These are phyloP conservation scores for Penicillium nordicum DNA, from an alignment of 2,329 filamentous ascomycete species.

Conservation along the genomic window DNA sequence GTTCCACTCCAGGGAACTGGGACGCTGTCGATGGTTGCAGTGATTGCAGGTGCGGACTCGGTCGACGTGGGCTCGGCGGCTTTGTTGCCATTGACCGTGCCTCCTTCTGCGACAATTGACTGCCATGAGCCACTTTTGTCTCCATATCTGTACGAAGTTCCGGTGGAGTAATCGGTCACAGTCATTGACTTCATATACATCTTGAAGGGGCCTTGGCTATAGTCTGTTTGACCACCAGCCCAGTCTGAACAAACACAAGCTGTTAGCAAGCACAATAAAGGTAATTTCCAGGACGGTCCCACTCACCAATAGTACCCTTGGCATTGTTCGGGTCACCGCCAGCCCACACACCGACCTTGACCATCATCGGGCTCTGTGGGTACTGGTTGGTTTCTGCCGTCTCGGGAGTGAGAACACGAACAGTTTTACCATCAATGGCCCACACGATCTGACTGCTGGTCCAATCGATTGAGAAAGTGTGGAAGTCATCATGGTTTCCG, in stretches of 20 bases:
- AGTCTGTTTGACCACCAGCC: conserved; percentile 84
- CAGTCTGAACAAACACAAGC: conserved; percentile 52
- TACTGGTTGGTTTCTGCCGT: conserved; percentile 72
- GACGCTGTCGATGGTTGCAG: conserved; percentile 59
- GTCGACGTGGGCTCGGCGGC: conserved; percentile 45
- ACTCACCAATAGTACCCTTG: conserved; percentile 68
- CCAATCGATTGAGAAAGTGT: conserved; percentile 92
- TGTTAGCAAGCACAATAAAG: neutral
- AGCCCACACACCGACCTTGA: conserved; percentile 89
- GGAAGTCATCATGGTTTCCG: conserved; percentile 69
- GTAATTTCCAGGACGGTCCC: neutral
- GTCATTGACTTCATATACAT: conserved; percentile 77
- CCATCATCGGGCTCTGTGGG: conserved; percentile 91
- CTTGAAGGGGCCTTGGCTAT: conserved; percentile 73
- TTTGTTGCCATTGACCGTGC: conserved; percentile 64
- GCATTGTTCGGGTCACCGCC: conserved; percentile 81
- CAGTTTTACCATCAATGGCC: conserved; percentile 73
- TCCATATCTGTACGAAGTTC: conserved; percentile 76
- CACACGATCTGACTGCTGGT: conserved; percentile 79
- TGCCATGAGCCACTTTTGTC: conserved; percentile 74
- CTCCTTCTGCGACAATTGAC: conserved; percentile 78
- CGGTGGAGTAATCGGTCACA: conserved; percentile 90
- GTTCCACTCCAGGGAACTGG: conserved; percentile 64
- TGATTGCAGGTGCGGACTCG: conserved; percentile 58
- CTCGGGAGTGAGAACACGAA: conserved; percentile 69